A percentile compares a stretch with the other conserved stretches of the same genome.
phyloP scores from a whole-genome alignment of 805 yeast genomes.

The Starmerella bombi region DNA sequence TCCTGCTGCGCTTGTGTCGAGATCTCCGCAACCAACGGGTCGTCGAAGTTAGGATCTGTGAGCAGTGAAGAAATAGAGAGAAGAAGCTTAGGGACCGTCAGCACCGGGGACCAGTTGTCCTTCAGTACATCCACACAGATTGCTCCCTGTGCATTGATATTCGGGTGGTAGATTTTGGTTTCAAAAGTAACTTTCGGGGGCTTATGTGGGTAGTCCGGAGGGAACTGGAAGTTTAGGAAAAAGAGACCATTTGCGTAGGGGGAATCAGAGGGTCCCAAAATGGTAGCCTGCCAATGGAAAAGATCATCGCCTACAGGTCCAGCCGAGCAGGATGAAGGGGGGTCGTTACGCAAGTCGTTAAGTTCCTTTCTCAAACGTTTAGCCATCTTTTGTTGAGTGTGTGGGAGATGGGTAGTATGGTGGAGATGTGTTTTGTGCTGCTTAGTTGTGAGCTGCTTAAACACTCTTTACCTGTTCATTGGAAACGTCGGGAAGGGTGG shows the following conservation, averaged over 20 bases:
- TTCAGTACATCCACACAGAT: slow-evolving; percentile 93
- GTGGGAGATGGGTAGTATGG: neutral
- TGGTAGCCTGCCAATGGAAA: slow-evolving; percentile 99
- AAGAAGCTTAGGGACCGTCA: slow-evolving; percentile 89
- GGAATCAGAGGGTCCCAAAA: slow-evolving; percentile 97
- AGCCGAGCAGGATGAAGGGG: slow-evolving; percentile 97
- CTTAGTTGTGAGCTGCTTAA: too few relatives aligned
- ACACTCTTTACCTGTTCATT: too few relatives aligned
- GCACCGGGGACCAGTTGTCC: slow-evolving; percentile 98
- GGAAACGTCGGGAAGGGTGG: too few relatives aligned
- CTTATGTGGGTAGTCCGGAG: slow-evolving; percentile 97
- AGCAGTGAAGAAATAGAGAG: slow-evolving; percentile 88
- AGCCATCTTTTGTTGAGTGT: slow-evolving; percentile 43
- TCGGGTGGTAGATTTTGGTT: slow-evolving; percentile 94
- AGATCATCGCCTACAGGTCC: slow-evolving; percentile 98
- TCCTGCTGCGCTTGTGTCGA: slow-evolving; percentile 94
- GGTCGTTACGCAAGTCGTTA: slow-evolving; percentile 91
- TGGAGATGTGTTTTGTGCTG: too few relatives aligned
- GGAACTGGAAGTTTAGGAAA: slow-evolving; percentile 92
- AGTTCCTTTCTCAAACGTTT: slow-evolving; percentile 95
- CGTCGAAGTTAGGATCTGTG: slow-evolving; percentile 98
- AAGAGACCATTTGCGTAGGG: slow-evolving; percentile 83
- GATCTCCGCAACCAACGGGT: slow-evolving; percentile 96
- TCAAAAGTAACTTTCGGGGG: slow-evolving; percentile 91
- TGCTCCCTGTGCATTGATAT: slow-evolving; percentile 89